These are phyloP conservation scores for Setaria italica DNA, from an alignment of 202 grass and related monocot genomes.

Conservation along the genomic window DNA sequence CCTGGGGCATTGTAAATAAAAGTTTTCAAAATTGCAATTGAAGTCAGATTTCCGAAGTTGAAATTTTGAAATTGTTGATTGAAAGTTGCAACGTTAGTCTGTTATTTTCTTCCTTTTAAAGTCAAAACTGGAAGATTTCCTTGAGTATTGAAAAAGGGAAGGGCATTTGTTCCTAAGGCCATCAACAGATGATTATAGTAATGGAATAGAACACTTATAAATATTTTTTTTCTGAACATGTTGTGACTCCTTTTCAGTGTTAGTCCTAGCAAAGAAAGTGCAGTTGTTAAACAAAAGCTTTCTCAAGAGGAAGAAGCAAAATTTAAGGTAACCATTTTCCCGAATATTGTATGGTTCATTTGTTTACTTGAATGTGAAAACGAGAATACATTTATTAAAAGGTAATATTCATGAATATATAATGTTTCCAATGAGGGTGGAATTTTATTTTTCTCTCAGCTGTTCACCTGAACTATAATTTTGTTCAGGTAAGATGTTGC, in stretches of 20 bases:
- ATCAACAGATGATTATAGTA: background rate
- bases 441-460: background rate
- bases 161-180: background rate
- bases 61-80: background rate
- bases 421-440: background rate
- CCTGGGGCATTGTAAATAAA: background rate
- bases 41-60: background rate
- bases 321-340: constrained; percentile 63
- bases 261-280: constrained; percentile 67
- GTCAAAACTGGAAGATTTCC: constrained; percentile 10
- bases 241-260: constrained; percentile 57
- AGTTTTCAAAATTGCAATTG: background rate
- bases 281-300: constrained; percentile 68
- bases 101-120: background rate
- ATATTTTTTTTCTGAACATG: constrained; percentile 17
- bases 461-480: constrained; percentile 19
- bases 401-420: background rate
- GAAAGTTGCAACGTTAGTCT: background rate
- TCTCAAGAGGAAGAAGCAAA: constrained; percentile 70
- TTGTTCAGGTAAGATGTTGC: background rate
- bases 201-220: constrained; percentile 2
- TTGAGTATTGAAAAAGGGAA: constrained; percentile 10
- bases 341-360: background rate
- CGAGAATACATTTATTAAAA: background rate
- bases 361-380: constrained; percentile 10